Conservation (phyloP, 768 basidiomycete species). For the Dendrothele bispora region DNA sequence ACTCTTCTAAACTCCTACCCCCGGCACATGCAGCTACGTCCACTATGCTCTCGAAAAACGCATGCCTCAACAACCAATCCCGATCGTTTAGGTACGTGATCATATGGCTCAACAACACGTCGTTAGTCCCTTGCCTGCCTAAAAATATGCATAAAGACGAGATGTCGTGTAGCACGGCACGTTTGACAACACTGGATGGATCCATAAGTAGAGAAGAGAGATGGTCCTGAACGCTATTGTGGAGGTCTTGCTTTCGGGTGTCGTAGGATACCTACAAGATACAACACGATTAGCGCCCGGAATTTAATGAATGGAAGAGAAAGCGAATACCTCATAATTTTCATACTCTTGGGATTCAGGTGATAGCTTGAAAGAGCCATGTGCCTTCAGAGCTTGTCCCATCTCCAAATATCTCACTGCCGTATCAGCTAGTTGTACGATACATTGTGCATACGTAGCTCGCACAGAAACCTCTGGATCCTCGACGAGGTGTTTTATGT, state of each 20-base stretch:
- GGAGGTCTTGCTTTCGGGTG: constrained; percentile 80
- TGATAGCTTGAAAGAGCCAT: constrained; percentile 67
- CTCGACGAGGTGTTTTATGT: constrained; percentile 76
- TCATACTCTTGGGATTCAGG: constrained; percentile 73
- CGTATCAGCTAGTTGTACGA: constrained; percentile 83
- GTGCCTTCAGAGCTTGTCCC: constrained; percentile 86
- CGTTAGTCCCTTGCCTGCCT: constrained; percentile 90
- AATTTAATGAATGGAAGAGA: not conserved
- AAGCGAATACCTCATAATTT: constrained; percentile 66
- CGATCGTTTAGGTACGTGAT: constrained; percentile 86
- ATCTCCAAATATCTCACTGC: constrained; percentile 90
- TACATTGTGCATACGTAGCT: constrained; percentile 80
- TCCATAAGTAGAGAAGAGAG: constrained; percentile 86
- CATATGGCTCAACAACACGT: constrained; percentile 89
- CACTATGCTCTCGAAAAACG: constrained; percentile 95
- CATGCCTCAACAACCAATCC: constrained; percentile 88
- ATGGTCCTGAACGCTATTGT: constrained; percentile 83
- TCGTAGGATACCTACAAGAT: constrained; percentile 82
- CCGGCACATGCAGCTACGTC: constrained; percentile 95
- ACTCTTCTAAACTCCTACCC: constrained; percentile 88
- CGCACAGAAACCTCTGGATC: constrained; percentile 84
- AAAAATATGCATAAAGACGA: constrained; percentile 91
- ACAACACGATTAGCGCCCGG: not conserved
- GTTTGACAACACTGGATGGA: constrained; percentile 84
- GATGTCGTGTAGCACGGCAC: constrained; percentile 85